Percentiles rank a stretch among this genome's conserved stretches.
phyloP scores from a whole-genome alignment of 306 rosid genomes.

The Quercus suber region DNA sequence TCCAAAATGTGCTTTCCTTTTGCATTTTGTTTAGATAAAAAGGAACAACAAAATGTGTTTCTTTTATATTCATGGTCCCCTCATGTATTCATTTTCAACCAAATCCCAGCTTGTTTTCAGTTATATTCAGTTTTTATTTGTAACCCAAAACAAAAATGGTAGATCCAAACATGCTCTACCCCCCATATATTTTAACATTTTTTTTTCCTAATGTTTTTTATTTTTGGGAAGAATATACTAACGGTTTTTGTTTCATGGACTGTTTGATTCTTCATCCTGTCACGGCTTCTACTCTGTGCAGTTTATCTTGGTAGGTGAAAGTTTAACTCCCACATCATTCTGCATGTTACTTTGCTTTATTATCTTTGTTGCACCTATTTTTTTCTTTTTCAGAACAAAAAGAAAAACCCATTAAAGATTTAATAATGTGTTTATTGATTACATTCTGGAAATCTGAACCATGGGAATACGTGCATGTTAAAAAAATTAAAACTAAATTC shows the following conservation, averaged over 20 bases:
- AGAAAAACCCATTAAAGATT: conserved; percentile 1
- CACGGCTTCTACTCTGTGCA: conserved; percentile 45
- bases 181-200: neutral
- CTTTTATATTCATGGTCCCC: too few species aligned
- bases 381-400: conserved; percentile 1
- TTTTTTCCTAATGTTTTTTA: neutral
- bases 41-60: too few species aligned
- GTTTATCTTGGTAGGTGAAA: conserved; percentile 92
- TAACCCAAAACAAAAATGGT: too few species aligned
- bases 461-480: conserved; percentile 41
- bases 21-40: neutral
- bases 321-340: conserved; percentile 11
- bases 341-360: conserved; percentile 22
- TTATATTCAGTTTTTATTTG: neutral
- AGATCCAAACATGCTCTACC: conserved; percentile 19
- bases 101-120: neutral
- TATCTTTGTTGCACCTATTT: conserved; percentile 28
- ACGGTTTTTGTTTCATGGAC: conserved; percentile 46
- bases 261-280: conserved; percentile 41
- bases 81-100: too few species aligned
- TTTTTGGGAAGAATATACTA: conserved; percentile 40
- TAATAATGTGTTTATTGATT: neutral
- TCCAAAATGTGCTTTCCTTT: neutral
- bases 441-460: conserved; percentile 4
- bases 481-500: neutral